Evolutionary conservation across 306 rosid genomes (phyloP), one percentile per base, ranked within the genome.

Genomic region (Citrullus amarus): DNA sequence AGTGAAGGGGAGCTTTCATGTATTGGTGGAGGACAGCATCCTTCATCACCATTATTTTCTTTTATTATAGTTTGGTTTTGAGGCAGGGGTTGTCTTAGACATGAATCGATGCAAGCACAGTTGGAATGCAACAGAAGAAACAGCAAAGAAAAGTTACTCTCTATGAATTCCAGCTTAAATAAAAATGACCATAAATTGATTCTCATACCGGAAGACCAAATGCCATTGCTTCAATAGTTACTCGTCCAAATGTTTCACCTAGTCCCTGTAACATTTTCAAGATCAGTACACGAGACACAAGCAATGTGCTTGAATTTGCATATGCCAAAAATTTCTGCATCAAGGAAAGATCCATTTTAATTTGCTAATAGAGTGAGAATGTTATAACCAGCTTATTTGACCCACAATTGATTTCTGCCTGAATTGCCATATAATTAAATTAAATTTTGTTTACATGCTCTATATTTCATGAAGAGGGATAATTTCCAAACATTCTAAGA

Each of bases 171-270:
- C 41, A 6, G 76, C 76, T 48, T 53, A 44, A 25, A 60, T 56
- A 56, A 41, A 39, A 71, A 48, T 82, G 77, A 53, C 43, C n/a
- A 80, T 62, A 38, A 71, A 77, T 76, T 34, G 57, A 43, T 10
- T 75, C 10, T 80, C 96, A 72, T 90, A 93, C 98, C 94, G 96
- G 96, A 80, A 94, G 94, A 80, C 98, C 94, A 78, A 92, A 94
- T 61, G 98, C 89, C 98, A 92, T 90, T 77, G 97, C 98, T 89
- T 94, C 98, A 69, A 94, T 85, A 44, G 98, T 89, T 79, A 94
- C 98, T 28, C 98, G 83, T 76, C 97, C 98, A 76, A 94, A 94
- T 25, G 98, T 94, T 87, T 94, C 98, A 84, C 97, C 98, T 73
- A 86, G 73, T 81, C 96, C 98, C 97, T 94, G 87, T 79, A 81